These are phyloP conservation scores for Cystoisospora suis DNA, from an alignment of 169 alveolate genomes.

Conservation along the genomic window DNA sequence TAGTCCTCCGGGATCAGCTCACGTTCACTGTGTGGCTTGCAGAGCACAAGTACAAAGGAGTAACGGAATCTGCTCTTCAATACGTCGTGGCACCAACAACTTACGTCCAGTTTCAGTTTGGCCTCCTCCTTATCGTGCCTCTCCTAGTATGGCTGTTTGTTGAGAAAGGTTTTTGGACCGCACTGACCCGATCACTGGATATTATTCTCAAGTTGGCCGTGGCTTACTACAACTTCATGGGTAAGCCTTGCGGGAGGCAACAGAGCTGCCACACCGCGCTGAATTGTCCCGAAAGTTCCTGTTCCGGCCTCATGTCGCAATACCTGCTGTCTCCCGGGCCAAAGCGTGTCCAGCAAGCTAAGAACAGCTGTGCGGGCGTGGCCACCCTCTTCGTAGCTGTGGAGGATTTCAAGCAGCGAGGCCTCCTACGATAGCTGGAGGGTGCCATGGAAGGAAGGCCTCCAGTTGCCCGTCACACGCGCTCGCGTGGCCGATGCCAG, in stretches of 20 bases:
- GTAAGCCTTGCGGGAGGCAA: no score
- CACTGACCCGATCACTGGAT: slow-evolving; percentile 47
- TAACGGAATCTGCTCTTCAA: slow-evolving; percentile 55
- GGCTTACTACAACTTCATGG: slow-evolving; percentile 63
- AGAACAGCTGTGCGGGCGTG: not conserved
- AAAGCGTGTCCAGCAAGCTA: not conserved
- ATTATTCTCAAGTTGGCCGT: slow-evolving; percentile 54
- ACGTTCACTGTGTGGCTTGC: not conserved
- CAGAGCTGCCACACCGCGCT: not conserved
- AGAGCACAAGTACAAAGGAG: slow-evolving; percentile 63
- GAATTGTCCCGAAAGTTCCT: not conserved
- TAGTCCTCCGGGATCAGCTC: not conserved
- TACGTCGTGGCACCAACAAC: slow-evolving; percentile 63
- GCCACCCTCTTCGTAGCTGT: not conserved
- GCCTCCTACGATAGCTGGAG: no score
- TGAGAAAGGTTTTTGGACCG: slow-evolving; percentile 58
- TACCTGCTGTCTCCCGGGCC: not conserved
- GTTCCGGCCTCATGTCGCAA: not conserved
- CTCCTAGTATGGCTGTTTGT: slow-evolving; percentile 59
- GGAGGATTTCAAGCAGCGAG: no score
- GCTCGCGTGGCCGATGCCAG: no score
- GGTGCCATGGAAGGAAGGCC: no score
- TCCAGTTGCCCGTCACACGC: no score
- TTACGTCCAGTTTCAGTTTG: slow-evolving; percentile 65
- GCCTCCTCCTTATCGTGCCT: slow-evolving; percentile 57